Percentiles rank a stretch among this genome's conserved stretches.
Conservation (phyloP, 805 yeast genomes). For the Wickerhamomyces hampshirensis region DNA sequence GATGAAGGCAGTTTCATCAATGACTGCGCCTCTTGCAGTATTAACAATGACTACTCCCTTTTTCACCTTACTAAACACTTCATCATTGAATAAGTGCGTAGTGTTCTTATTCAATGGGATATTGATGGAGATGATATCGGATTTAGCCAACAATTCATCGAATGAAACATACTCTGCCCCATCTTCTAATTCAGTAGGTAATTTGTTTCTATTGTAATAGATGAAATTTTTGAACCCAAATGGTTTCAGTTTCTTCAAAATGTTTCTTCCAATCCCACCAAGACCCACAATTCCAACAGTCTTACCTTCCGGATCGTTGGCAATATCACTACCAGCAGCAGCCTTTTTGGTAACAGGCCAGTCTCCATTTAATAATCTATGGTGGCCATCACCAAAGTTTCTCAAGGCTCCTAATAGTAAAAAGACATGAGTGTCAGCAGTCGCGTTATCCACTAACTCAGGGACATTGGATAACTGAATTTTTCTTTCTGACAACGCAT, state of each 20-base stretch:
- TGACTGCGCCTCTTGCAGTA: constrained; percentile 86
- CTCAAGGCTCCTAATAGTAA: constrained; percentile 60
- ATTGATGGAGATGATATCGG: constrained; percentile 72
- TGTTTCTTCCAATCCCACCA: constrained; percentile 88
- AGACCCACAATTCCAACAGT: constrained; percentile 78
- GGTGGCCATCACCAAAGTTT: constrained; percentile 59
- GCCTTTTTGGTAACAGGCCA: constrained; percentile 59
- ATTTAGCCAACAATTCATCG: constrained; percentile 57
- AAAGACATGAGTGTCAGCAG: constrained; percentile 68
- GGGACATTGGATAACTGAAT: constrained; percentile 71
- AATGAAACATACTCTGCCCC: constrained; percentile 67
- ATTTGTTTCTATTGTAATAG: constrained; percentile 64
- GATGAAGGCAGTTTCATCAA: constrained; percentile 59
- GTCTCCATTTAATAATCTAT: constrained; percentile 48
- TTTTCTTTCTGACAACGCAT: constrained; percentile 42
- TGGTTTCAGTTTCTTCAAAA: constrained; percentile 64
- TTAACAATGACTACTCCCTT: constrained; percentile 71
- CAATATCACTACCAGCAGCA: constrained; percentile 56
- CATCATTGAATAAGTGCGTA: constrained; percentile 60
- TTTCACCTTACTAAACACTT: constrained; percentile 63
- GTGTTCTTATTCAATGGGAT: constrained; percentile 75
- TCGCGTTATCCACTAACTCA: constrained; percentile 59
- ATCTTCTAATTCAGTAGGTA: constrained; percentile 55
- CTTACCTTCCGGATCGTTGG: constrained; percentile 73
- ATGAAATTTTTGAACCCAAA: constrained; percentile 70